phyloP scores from a whole-genome alignment of 306 rosid species.

The Clitoria ternatea region DNA sequence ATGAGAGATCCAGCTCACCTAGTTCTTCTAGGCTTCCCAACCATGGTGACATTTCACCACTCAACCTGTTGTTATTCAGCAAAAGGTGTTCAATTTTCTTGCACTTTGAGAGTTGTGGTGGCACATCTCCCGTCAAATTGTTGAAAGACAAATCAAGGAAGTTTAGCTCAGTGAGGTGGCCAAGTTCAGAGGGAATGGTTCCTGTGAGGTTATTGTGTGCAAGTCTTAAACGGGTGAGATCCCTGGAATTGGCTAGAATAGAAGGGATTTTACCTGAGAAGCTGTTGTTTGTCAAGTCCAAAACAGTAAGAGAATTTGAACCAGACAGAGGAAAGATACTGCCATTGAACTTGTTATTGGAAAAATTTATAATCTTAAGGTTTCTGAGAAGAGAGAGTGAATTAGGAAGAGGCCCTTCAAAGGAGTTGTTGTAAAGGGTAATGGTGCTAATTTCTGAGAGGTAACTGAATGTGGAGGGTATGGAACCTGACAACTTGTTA shows the following conservation, averaged over 20 bases:
- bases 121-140: slow-evolving; percentile 42
- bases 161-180: slow-evolving; percentile 46
- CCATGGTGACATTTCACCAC: slow-evolving; percentile 46
- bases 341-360: slow-evolving; percentile 67
- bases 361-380: slow-evolving; percentile 65
- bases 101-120: slow-evolving; percentile 44
- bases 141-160: slow-evolving; percentile 65
- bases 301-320: slow-evolving; percentile 46
- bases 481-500: slow-evolving; percentile 64
- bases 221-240: slow-evolving; percentile 65
- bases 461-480: slow-evolving; percentile 66
- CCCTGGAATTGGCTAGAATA: slow-evolving; percentile 38
- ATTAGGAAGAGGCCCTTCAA: slow-evolving; percentile 67
- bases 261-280: slow-evolving; percentile 66
- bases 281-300: slow-evolving; percentile 84
- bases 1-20: slow-evolving; percentile 77
- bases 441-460: slow-evolving; percentile 57
- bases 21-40: slow-evolving; percentile 44
- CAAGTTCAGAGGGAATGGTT: slow-evolving; percentile 42
- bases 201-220: slow-evolving; percentile 63
- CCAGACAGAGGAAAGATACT: slow-evolving; percentile 57
- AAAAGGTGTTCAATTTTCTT: slow-evolving; percentile 57
- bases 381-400: slow-evolving; percentile 59
- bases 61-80: slow-evolving; percentile 43
- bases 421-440: slow-evolving; percentile 81